A percentile compares a stretch with the other conserved stretches of the same genome.
Evolutionary conservation across 2,329 filamentous ascomycete genomes (phyloP).

Genomic region (Fusarium annulatum): DNA sequence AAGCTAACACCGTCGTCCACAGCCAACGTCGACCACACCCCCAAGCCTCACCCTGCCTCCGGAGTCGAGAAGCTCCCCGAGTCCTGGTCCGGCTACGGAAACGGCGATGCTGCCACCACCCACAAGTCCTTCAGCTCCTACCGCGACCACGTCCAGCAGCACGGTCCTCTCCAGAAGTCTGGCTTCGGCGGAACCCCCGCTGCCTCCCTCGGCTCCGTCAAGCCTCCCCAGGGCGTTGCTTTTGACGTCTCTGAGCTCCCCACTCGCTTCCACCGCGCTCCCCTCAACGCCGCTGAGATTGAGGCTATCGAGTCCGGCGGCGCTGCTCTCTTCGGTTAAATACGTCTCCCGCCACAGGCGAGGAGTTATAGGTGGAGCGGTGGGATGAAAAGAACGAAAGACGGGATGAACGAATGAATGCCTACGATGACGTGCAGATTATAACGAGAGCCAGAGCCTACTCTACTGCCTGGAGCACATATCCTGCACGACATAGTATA

Average conservation of each 20-base stretch:
- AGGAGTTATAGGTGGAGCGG: conserved; percentile 40
- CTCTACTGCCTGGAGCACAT: conserved; percentile 33
- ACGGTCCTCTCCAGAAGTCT: conserved; percentile 75
- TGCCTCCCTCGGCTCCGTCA: conserved; percentile 76
- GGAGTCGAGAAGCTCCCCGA: conserved; percentile 72
- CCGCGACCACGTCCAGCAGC: conserved; percentile 81
- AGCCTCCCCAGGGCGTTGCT: conserved; percentile 77
- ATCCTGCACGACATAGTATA: conserved; percentile 29
- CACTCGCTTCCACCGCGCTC: conserved; percentile 79
- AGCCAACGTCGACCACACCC: conserved; percentile 79
- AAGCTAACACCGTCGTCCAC: conserved; percentile 39
- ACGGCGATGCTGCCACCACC: conserved; percentile 51
- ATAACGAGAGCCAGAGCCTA: conserved; percentile 25
- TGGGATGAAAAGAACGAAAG: conserved; percentile 19
- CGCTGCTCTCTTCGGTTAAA: conserved; percentile 67
- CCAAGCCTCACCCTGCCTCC: conserved; percentile 78
- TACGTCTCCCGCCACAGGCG: conserved; percentile 19
- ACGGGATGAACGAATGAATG: conserved; percentile 38
- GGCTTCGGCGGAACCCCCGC: conserved; percentile 73
- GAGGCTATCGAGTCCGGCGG: conserved; percentile 96
- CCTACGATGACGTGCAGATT: conserved; percentile 26
- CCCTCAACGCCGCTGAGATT: conserved; percentile 85
- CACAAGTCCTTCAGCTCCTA: conserved; percentile 78
- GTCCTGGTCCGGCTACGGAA: conserved; percentile 55
- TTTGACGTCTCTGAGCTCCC: conserved; percentile 94